Evolutionary conservation across 768 basidiomycete genomes (phyloP), one percentile per base, ranked within the genome.

Genomic region (Amanita exitialis): DNA sequence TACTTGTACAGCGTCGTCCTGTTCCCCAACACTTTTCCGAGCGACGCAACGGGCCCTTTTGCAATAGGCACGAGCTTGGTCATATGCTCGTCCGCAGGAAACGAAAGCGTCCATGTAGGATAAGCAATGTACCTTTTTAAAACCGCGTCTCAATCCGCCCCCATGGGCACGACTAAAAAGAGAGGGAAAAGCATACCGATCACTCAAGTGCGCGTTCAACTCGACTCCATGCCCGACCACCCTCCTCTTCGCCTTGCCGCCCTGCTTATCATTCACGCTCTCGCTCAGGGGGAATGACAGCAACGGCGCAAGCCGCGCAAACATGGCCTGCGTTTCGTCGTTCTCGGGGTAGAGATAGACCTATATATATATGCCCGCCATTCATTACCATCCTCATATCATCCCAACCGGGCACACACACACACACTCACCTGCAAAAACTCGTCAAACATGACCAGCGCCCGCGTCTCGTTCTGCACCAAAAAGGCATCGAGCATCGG

Each of bases 1-100:
- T 96, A 95, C 68, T 97, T 97, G 74, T 96, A 95, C 52, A 97
- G 64, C 28, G 92, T 93, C 34, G 80, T 82, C 48, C 92, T 80
- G 64, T 94, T 86, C 2, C 89, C 93, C 3, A 90, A 70, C 3
- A 95, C 91, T 58, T 83, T 83, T 3, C 94, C 95, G 27, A 85
- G 66, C 1, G 83, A 86, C 0, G 93, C 91, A 30, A 90, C 69
- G 0, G 80, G 77, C 50, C 73, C 74, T 53, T 70, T 58, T 8
- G 69, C 59, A 10, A 59, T 56, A 25, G 75, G 74, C 20, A 83
- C 63, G 52, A 85, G 64, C 0, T 73, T 58, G 41, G 70, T 66
- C n/a, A 91, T 70, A 20, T 71, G 68, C 59, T 93, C 86, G 23
- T 70, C 73, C 0, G 68, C 64, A 0, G 75, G 69, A 34, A 90